phyloP scores from a whole-genome alignment of 495 filamentous ascomycete genomes.

The Penicillium pulvis region DNA sequence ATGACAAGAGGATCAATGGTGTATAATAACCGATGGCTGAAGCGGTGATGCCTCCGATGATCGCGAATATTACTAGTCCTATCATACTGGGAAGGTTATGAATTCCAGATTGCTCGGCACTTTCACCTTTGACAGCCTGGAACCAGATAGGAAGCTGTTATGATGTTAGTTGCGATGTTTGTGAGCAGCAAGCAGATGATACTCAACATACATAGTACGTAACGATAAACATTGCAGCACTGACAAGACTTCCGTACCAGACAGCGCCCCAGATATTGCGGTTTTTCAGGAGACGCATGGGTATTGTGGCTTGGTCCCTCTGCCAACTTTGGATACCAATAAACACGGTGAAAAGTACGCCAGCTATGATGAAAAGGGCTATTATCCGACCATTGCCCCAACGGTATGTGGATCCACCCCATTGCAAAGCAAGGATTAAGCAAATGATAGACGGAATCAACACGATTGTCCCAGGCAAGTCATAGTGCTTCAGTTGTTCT shows the following conservation, averaged over 20 bases:
- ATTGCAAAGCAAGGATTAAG: conserved; percentile 44
- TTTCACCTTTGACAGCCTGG: conserved; percentile 32
- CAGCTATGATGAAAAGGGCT: conserved; percentile 58
- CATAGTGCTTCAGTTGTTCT: conserved; percentile 26
- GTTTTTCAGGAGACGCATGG: conserved; percentile 58
- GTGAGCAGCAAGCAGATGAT: no score
- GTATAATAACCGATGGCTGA: conserved; percentile 27
- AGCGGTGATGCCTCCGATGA: conserved; percentile 18
- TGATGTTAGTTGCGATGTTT: background rate
- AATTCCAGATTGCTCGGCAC: conserved; percentile 30
- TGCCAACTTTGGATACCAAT: conserved; percentile 57
- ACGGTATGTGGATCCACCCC: conserved; percentile 46
- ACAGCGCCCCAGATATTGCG: conserved; percentile 47
- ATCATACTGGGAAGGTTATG: conserved; percentile 30
- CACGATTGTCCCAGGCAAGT: conserved; percentile 29
- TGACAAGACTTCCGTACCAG: conserved; percentile 14
- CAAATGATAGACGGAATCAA: conserved; percentile 39
- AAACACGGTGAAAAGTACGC: conserved; percentile 55
- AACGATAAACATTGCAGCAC: conserved; percentile 19
- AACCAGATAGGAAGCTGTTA: conserved; percentile 34
- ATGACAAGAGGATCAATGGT: conserved; percentile 60
- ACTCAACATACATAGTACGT: conserved; percentile 4
- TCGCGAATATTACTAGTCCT: conserved; percentile 14
- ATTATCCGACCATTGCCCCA: conserved; percentile 55
- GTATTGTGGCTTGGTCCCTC: conserved; percentile 66